phyloP scores from a whole-genome alignment of 331 rosid species.

The Quercus tomentella region DNA sequence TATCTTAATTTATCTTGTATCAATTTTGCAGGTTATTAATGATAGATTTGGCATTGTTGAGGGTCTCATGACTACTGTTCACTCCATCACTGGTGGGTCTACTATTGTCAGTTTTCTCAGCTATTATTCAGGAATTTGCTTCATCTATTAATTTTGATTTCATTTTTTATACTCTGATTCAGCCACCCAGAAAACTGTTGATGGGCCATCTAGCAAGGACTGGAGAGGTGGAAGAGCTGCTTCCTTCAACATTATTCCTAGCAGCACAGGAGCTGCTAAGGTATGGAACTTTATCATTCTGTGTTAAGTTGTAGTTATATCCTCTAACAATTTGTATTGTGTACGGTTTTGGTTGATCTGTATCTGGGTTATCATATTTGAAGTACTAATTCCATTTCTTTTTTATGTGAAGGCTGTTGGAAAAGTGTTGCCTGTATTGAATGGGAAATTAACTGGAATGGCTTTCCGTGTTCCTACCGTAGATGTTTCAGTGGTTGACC shows the following conservation, averaged over 20 bases:
- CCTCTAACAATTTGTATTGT: background rate
- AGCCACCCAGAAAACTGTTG: constrained; percentile 67
- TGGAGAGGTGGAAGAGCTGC: constrained; percentile 75
- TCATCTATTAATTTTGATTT: background rate
- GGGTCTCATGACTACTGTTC: constrained; percentile 66
- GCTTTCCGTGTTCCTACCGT: constrained; percentile 81
- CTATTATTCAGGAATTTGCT: background rate
- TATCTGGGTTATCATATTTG: background rate
- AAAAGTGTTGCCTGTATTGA: constrained; percentile 64
- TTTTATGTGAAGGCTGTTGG: constrained; percentile 53
- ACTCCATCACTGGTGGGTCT: constrained; percentile 57
- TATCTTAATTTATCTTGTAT: background rate
- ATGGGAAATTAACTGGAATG: constrained; percentile 84
- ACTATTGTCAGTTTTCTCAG: background rate
- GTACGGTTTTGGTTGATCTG: background rate
- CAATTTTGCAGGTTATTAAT: constrained; percentile 45
- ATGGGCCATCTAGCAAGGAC: constrained; percentile 54
- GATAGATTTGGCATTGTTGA: constrained; percentile 71
- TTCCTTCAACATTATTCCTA: constrained; percentile 65
- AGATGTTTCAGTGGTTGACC: constrained; percentile 76
- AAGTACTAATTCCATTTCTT: background rate
- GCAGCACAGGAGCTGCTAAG: constrained; percentile 62
- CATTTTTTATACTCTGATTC: background rate
- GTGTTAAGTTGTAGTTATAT: background rate
- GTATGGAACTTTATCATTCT: constrained; percentile 11